phyloP scores from a whole-genome alignment of 139 green algal genomes.

The Deuterostichococcus epilithicus region DNA sequence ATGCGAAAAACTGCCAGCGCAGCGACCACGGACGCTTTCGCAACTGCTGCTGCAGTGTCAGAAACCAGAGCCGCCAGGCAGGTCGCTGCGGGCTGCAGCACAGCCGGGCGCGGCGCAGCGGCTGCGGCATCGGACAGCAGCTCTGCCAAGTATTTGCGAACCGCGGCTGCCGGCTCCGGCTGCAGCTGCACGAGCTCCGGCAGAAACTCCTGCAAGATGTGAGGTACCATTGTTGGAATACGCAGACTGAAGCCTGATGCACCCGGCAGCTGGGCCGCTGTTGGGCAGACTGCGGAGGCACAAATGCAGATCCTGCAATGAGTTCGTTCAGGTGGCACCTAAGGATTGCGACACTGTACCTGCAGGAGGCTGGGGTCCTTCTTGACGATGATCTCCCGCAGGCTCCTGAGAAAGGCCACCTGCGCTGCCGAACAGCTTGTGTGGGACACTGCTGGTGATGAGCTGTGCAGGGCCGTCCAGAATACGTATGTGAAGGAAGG shows the following conservation, averaged over 20 bases:
- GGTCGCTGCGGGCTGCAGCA: background rate
- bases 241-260: too few species aligned
- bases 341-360: too few species aligned
- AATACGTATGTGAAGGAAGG: too few species aligned
- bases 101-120: too few species aligned
- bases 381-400: constrained; percentile 43
- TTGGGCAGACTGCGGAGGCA: too few species aligned
- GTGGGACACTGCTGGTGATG: too few species aligned
- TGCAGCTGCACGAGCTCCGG: constrained; percentile 40
- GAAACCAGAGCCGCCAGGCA: background rate
- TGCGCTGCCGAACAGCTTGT: too few species aligned
- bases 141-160: constrained; percentile 26
- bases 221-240: too few species aligned
- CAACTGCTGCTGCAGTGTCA: background rate
- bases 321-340: too few species aligned
- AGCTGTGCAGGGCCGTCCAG: too few species aligned
- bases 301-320: too few species aligned
- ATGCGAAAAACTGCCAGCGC: constrained; percentile 5
- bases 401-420: constrained; percentile 33
- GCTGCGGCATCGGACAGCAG: constrained; percentile 19
- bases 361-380: constrained; percentile 35
- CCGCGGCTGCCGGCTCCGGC: constrained; percentile 30
- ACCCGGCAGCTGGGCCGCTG: too few species aligned
- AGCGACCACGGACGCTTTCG: constrained; percentile 16
- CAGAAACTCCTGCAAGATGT: constrained; percentile 24